Conservation (phyloP, 495 filamentous ascomycete species). For the Penicillium roqueforti region DNA sequence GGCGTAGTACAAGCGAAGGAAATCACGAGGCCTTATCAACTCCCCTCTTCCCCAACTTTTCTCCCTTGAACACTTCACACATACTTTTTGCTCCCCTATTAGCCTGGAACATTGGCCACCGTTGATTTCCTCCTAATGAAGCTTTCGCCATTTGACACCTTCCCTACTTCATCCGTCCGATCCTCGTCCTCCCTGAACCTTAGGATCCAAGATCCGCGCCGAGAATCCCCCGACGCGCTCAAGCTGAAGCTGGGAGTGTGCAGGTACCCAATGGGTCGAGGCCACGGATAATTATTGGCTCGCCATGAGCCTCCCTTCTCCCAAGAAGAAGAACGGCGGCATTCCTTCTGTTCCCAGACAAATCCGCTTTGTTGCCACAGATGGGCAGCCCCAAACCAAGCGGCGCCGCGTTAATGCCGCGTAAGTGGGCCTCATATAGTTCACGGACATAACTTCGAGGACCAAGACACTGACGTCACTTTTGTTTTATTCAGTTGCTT, state of each 20-base stretch:
- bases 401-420: slow-evolving; percentile 76
- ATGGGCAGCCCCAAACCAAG: slow-evolving; percentile 77
- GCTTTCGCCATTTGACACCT: slow-evolving; percentile 14
- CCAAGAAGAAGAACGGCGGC: slow-evolving; percentile 41
- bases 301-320: slow-evolving; percentile 46
- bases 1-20: slow-evolving; percentile 3
- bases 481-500: slow-evolving; percentile 51
- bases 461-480: slow-evolving; percentile 18
- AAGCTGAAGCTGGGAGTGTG: background rate
- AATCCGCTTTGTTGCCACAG: slow-evolving; percentile 77
- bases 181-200: slow-evolving; percentile 6
- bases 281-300: slow-evolving; percentile 40
- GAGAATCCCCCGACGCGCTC: background rate
- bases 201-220: slow-evolving; percentile 4
- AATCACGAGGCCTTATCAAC: slow-evolving; percentile 1
- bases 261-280: slow-evolving; percentile 39
- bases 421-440: slow-evolving; percentile 44
- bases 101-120: background rate
- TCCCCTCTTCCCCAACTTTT: slow-evolving; percentile 4
- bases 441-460: background rate
- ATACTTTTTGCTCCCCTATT: background rate
- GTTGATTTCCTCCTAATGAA: slow-evolving; percentile 16
- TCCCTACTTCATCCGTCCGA: slow-evolving; percentile 13
- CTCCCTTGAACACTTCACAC: slow-evolving; percentile 8
- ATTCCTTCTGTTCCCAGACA: slow-evolving; percentile 39